Conservation (phyloP, 2,329 filamentous ascomycete genomes). For the Arthrobotrys pseudoclavata region DNA sequence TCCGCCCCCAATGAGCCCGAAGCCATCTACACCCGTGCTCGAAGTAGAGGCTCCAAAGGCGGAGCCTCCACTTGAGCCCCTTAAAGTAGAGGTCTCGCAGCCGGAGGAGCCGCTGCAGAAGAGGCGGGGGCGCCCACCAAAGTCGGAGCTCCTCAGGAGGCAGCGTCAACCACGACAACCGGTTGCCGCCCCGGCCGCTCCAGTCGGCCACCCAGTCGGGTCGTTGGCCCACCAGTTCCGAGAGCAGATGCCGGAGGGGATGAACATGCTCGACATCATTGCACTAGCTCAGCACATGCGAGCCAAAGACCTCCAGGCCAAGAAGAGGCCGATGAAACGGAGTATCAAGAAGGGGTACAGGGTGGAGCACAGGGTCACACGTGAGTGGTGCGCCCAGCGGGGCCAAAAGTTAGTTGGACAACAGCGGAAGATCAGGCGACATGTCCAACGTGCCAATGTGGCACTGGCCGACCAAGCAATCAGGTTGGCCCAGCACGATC, state of each 20-base stretch:
- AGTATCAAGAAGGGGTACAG: conserved; percentile 46
- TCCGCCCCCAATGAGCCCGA: not conserved
- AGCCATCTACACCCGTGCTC: not conserved
- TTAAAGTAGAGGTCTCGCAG: conserved; percentile 7
- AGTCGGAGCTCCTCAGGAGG: conserved; percentile 36
- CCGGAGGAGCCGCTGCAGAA: conserved; percentile 52
- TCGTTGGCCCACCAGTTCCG: conserved; percentile 41
- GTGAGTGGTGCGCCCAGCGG: conserved; percentile 50
- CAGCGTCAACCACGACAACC: conserved; percentile 27
- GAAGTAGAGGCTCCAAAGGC: conserved; percentile 19
- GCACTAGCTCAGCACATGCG: conserved; percentile 39
- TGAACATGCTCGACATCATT: conserved; percentile 39
- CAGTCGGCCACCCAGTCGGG: conserved; percentile 12
- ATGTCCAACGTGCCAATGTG: conserved; percentile 49
- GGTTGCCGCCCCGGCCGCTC: not conserved
- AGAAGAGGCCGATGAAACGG: conserved; percentile 42
- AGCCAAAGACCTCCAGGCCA: conserved; percentile 39
- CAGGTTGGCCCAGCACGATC: conserved; percentile 25
- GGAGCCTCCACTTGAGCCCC: conserved; percentile 3
- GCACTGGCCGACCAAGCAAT: conserved; percentile 54
- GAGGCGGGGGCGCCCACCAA: conserved; percentile 51
- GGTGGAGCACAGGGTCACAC: conserved; percentile 51
- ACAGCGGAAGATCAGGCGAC: conserved; percentile 41
- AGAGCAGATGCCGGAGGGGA: conserved; percentile 37
- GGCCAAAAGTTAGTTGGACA: conserved; percentile 31